These are phyloP conservation scores for Morella rubra DNA, from an alignment of 306 rosid genomes.

Conservation along the genomic window DNA sequence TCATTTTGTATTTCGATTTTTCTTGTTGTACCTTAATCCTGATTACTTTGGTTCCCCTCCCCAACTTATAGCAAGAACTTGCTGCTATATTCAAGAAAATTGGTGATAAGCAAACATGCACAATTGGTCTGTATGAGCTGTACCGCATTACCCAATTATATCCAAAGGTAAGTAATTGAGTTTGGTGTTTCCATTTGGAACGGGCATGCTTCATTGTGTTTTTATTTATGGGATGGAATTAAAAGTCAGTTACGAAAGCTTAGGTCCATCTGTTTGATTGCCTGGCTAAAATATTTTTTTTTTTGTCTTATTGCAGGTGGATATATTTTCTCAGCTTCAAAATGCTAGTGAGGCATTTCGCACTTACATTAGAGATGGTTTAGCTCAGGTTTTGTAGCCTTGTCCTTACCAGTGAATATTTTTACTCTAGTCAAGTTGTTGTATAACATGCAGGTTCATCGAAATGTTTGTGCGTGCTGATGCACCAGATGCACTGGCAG, in stretches of 20 bases:
- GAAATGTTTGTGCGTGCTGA: background rate
- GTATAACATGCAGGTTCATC: background rate
- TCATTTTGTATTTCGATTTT: slow-evolving; percentile 7
- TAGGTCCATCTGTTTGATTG: background rate
- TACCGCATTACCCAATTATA: slow-evolving; percentile 94
- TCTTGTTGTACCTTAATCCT: slow-evolving; percentile 10
- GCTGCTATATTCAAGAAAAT: slow-evolving; percentile 99
- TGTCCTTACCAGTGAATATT: slow-evolving; percentile 9
- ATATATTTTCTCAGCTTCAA: slow-evolving; percentile 94
- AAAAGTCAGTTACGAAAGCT: background rate
- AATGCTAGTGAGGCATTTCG: slow-evolving; percentile 99
- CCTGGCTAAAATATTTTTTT: slow-evolving; percentile 25
- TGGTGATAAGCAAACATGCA: slow-evolving; percentile 98
- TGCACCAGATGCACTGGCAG: background rate
- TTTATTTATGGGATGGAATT: background rate
- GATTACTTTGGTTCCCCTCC: slow-evolving; percentile 7
- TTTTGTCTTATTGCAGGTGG: slow-evolving; percentile 58
- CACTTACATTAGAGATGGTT: slow-evolving; percentile 94
- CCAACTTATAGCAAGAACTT: slow-evolving; percentile 80
- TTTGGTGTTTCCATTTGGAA: slow-evolving; percentile 13
- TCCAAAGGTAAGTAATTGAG: slow-evolving; percentile 62
- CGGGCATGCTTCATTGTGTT: background rate
- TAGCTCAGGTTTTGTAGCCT: slow-evolving; percentile 70
- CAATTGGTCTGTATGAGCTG: slow-evolving; percentile 86
- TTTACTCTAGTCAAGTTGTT: slow-evolving; percentile 4